Evolutionary conservation across 176 grass and related monocot genomes (phyloP), one percentile per base, ranked within the genome.

Genomic region (Puya raimondii): DNA sequence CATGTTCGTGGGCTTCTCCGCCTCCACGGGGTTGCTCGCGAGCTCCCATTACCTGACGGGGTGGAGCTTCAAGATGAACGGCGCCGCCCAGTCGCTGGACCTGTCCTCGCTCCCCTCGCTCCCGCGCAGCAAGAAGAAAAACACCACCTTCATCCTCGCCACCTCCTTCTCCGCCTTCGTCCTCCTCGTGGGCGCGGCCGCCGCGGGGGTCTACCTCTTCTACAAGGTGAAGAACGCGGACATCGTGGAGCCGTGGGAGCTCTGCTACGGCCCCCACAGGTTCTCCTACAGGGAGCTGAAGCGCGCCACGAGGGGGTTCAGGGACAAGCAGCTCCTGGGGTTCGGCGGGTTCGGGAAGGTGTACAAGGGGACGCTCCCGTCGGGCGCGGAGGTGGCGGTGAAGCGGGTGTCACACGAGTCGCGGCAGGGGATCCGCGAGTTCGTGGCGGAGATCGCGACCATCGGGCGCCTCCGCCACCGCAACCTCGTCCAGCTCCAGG

Each of bases 31-130:
- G n/a, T 42, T 96, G 27, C 74, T 96, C 17, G 92, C 92, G 15
- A 96, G 92, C 85, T 96, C 92, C 11, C 92, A 96, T 77, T 91
- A 91, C 80, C 53, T 96, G 22, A 70, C 82, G 51, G 92, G 92
- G 0, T 96, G 88, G 92, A 91, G 76, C 79, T 91, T 96, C 56
- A 82, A 64, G 25, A 76, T 96, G 51, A 87, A 83, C 25, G 83
- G 79, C 14, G 56, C 69, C 22, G 69, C 82, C 3, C 79, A 69
- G 11, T 65, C 64, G 10, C 85, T 96, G 0, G 83, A 91, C 57
- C n/a, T 89, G 0, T 16, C 83, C 8, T 80, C 85, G 10, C 78
- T 96, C 12, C 92, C 88, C 17, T 78, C 79, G 16, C 72, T 96
- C 13, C 88, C 86, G 3, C 72, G 21, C 1, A 21, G 50, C 6